A percentile compares a stretch with the other conserved stretches of the same genome.
These are phyloP conservation scores for Kitagawia praeruptora DNA, from an alignment of 129 eudicot species.

Conservation along the genomic window DNA sequence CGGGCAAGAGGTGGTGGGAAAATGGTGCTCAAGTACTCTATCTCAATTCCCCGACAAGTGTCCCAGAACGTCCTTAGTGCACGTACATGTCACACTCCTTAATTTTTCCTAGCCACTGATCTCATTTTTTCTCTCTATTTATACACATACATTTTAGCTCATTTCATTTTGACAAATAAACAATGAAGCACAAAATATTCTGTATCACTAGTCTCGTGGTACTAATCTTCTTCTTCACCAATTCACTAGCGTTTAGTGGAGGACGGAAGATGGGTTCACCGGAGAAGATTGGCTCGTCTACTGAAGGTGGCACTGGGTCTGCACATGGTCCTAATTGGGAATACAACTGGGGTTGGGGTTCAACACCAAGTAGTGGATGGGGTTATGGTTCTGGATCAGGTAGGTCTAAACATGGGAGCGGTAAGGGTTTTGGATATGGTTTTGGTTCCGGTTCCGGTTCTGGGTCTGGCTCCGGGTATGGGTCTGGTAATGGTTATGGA, in stretches of 20 bases:
- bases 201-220: neutral
- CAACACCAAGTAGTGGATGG: constrained; percentile 58
- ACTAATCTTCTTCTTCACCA: constrained; percentile 18
- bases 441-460: constrained; percentile 52
- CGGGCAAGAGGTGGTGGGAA: neutral
- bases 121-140: neutral
- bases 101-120: neutral
- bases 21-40: constrained; percentile 2
- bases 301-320: constrained; percentile 43
- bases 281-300: constrained; percentile 5
- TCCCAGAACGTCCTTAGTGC: neutral
- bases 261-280: constrained; percentile 16
- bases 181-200: constrained; percentile 16
- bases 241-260: constrained; percentile 14
- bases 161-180: neutral
- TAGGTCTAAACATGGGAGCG: constrained; percentile 51
- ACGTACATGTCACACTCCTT: neutral
- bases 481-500: constrained; percentile 46
- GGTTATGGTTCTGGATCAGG: constrained; percentile 87
- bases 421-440: constrained; percentile 55
- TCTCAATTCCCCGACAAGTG: constrained; percentile 1
- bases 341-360: constrained; percentile 67
- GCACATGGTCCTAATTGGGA: constrained; percentile 74
- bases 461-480: constrained; percentile 55
- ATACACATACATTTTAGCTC: neutral